Evolutionary conservation across 306 rosid species (phyloP), one percentile per base, ranked within the genome.

Genomic region (Ormosia semicastrata): DNA sequence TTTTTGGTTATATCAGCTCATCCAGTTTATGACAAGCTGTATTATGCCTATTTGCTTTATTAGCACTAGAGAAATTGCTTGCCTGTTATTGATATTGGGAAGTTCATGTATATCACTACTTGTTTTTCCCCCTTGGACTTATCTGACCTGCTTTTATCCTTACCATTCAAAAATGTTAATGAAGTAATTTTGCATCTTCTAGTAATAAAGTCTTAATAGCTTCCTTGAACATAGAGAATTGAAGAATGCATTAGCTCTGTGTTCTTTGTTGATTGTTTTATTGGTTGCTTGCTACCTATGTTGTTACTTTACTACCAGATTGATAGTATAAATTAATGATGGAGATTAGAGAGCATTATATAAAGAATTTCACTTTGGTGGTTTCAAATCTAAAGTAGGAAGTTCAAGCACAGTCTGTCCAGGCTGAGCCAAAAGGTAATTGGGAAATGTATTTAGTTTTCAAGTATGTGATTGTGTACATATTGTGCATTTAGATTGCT

Each of bases 381-480:
- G 74, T 90, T 82, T 84, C 91, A 90, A 93, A 77, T 87, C 76
- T 66, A 50, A 85, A 66, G 83, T 81, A 81, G 76, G 91, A 81
- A 52, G 84, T 78, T 70, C 77, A 71, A 64, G 56, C 80, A 32
- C 81, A 71, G 77, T 78, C 86, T 43, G 84, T 54, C 34, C 90
- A 75, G 46, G 82, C 81, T 75, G 93, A 86, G 81, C 88, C 85
- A 47, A 91, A 87, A 85, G 97, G 99, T 92, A 71, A 66, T 17
- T 18, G 58, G 11, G 30, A 56, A 40, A 43, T 50, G 32, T 69
- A 17, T 80, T 65, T 63, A 40, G 14, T 68, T 79, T 71, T 56
- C 46, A 30, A 81, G 62, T 33, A 56, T 53, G 59, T 57, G 7
- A 1, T 62, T 74, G 33, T 65, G 3, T 24, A 24, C 40, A 29